Evolutionary conservation across 2,329 filamentous ascomycete genomes (phyloP), one percentile per base, ranked within the genome.

Genomic region (Botrytis paeoniae): DNA sequence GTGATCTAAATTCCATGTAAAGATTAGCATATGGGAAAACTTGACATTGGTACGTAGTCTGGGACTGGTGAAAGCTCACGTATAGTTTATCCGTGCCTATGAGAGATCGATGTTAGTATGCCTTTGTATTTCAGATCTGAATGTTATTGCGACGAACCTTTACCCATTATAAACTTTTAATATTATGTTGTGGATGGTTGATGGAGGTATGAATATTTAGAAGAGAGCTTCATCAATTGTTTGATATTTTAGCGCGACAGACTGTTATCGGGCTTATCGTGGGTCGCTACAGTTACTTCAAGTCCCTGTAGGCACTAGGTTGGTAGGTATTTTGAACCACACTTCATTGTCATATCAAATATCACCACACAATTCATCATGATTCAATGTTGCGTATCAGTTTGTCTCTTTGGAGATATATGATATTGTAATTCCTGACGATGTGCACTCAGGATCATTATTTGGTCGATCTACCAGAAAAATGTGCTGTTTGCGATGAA

Each of bases 1-100:
- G 96, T 99, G 80, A 99, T 99, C 87, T 90, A 18, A 86, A 61
- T 37, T 32, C 39, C 35, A 57, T 37, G 37, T 41, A 18, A 57
- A 48, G 39, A 54, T 68, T 57, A 68, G 65, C 65, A 57, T 66
- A 5, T 57, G 16, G 35, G 48, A 32, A 45, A 57, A 59, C 29
- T 57, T 61, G 37, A 66, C 22, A 61, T 74, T 59, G 73, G 70
- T n/a, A 57, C 6, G 6, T 32, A 41, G 48, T 60, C 37, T 45
- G 20, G 18, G n/a, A 57, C n/a, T 57, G 51, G 51, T 57, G 51
- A 57, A 32, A 65, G 75, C 77, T 54, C 77, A 79, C 77, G 41
- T 80, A 80, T 72, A 89, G 83, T 78, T 89, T 89, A 79, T 89
- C 87, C 39, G 87, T 88, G 74, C 85, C 85, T 83, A 62, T 72